A percentile compares a stretch with the other conserved stretches of the same genome.
phyloP scores from a whole-genome alignment of 2,329 filamentous ascomycete genomes.

The Diplodia sapinea region DNA sequence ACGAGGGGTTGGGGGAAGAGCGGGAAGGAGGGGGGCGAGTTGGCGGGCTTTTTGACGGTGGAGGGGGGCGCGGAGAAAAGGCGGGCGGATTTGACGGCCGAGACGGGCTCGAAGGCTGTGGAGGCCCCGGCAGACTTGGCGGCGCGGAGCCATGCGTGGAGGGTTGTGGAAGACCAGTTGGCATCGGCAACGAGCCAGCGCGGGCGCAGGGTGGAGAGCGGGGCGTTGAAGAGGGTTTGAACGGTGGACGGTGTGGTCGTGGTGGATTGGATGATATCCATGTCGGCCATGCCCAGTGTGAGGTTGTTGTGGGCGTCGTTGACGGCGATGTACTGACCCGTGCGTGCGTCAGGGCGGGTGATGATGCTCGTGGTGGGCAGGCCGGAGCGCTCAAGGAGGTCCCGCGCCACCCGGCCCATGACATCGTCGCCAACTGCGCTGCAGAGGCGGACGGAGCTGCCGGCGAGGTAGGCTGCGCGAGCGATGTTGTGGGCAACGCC shows the following conservation, averaged over 20 bases:
- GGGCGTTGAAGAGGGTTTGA: slow-evolving; percentile 50
- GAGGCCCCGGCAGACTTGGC: slow-evolving; percentile 62
- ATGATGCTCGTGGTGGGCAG: slow-evolving; percentile 69
- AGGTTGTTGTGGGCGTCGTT: slow-evolving; percentile 85
- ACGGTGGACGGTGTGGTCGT: slow-evolving; percentile 30
- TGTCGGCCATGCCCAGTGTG: slow-evolving; percentile 93
- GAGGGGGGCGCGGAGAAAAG: slow-evolving; percentile 61
- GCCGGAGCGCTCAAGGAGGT: slow-evolving; percentile 65
- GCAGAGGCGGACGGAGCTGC: slow-evolving; percentile 71
- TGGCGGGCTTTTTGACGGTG: slow-evolving; percentile 32
- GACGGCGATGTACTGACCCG: slow-evolving; percentile 88
- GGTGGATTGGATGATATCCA: slow-evolving; percentile 74
- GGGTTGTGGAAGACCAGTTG: slow-evolving; percentile 75
- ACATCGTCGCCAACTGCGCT: slow-evolving; percentile 82
- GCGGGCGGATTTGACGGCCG: slow-evolving; percentile 74
- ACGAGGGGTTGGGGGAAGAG: slow-evolving; percentile 69
- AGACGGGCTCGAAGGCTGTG: slow-evolving; percentile 89
- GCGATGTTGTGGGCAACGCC: slow-evolving; percentile 94
- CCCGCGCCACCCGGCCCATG: slow-evolving; percentile 74
- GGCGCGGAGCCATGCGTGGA: slow-evolving; percentile 71
- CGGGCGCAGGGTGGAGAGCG: slow-evolving; percentile 64
- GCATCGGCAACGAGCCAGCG: slow-evolving; percentile 78
- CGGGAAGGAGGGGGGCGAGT: slow-evolving; percentile 33
- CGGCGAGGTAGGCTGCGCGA: slow-evolving; percentile 75
- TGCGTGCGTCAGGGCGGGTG: slow-evolving; percentile 59